phyloP scores from a whole-genome alignment of 257 asterid species.

The Oldenlandia corymbosa region DNA sequence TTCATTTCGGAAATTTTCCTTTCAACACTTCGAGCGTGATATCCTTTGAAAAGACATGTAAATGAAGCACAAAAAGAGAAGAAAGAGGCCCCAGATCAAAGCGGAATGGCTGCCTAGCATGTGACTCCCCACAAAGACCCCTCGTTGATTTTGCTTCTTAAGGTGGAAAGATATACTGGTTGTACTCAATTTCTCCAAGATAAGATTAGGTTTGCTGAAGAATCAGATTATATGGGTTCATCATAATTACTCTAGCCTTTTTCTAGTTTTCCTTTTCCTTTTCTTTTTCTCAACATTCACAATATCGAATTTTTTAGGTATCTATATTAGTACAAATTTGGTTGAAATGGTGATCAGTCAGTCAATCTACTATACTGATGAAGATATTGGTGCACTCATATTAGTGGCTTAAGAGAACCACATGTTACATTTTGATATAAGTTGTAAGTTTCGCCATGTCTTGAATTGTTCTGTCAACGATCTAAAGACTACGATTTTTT shows the following conservation, averaged over 20 bases:
- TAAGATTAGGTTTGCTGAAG: constrained; percentile 3
- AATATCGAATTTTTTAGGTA: too few relatives aligned
- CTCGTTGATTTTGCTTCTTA: neutral
- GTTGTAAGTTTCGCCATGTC: too few relatives aligned
- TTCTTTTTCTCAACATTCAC: too few relatives aligned
- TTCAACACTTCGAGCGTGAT: neutral
- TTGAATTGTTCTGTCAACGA: too few relatives aligned
- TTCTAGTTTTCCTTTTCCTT: too few relatives aligned
- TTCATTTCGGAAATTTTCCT: neutral
- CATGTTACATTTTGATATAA: too few relatives aligned
- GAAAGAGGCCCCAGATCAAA: constrained; percentile 13
- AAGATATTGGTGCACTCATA: too few relatives aligned
- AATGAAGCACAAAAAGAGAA: constrained; percentile 11
- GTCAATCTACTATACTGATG: too few relatives aligned
- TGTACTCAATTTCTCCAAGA: constrained; percentile 4
- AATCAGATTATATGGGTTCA: neutral
- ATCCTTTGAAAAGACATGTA: neutral
- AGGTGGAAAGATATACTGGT: neutral
- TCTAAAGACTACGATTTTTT: too few relatives aligned
- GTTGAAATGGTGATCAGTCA: too few relatives aligned
- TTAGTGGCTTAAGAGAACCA: too few relatives aligned
- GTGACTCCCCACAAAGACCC: constrained; percentile 17
- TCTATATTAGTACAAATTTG: too few relatives aligned
- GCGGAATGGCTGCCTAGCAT: constrained; percentile 10
- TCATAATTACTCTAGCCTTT: neutral